Base-by-base conservation (phyloP, 2,329 filamentous ascomycete genomes). In the Hypoxylon sp. region DNA sequence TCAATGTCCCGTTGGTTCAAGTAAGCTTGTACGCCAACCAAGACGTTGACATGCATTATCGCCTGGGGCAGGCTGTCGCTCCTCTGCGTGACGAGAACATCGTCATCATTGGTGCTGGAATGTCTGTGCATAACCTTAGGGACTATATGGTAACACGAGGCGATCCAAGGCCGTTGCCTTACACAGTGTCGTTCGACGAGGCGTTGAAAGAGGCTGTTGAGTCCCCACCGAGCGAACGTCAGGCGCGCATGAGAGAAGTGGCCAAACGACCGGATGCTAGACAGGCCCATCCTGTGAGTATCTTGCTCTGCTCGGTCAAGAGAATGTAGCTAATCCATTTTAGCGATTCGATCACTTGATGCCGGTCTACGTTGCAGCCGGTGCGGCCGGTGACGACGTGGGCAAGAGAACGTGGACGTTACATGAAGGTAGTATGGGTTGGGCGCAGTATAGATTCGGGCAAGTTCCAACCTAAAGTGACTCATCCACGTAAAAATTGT, bases 101-200 rank as follows among this genome's bases (percentile, higher is more conserved):
- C 56, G 82, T 91, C 52, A 89, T 94, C 65, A 86, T 94, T 49
- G 87, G 87, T 23, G 90, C 90, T 0, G 91, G 91, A 10, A 93
- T 93, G 90, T 90, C 90, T 0, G 91, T 92, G 21, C 90, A 92
- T 73, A 92, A 92, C 71, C 80, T 92, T 36, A 82, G 86, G 0
- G 87, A 91, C 69, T 55, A 87, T 72, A 80, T 79, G 17, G 81
- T 82, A 72, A 77, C 80, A 13, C 81, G 82, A 70, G 82, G 81
- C 6, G 78, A 82, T 49, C 78, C 81, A 10, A 61, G 67, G 9
- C 84, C 86, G 0, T 68, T 89, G 72, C 85, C 88, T 10, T 90
- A 90, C 73, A 79, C 86, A 1, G 82, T 84, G 36, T 86, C 84
- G 56, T 94, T 93, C 72, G 88, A 95, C 69, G 84, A 89, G 49